These are phyloP conservation scores for Pythium apleroticum DNA, from an alignment of 352 stramenopile genomes.

Conservation along the genomic window DNA sequence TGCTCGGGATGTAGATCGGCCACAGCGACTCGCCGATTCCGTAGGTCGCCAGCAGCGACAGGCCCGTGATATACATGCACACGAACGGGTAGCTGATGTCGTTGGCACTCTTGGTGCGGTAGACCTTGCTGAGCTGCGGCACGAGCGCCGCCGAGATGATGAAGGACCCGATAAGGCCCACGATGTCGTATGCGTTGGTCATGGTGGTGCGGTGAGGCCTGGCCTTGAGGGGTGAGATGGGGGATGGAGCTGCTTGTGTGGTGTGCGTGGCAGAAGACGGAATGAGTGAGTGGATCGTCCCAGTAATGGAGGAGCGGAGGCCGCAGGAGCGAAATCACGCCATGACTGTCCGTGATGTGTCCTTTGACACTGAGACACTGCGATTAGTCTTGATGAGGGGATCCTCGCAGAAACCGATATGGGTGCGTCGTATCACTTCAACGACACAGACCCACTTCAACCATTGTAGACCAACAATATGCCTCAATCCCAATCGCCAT, in stretches of 20 bases:
- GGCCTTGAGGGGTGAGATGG: no score
- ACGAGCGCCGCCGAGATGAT: constrained; percentile 54
- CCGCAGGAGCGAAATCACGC: no score
- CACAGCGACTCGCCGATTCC: constrained; percentile 46
- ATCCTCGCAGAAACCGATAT: not conserved
- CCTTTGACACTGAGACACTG: not conserved
- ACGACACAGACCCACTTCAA: no score
- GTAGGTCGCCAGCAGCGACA: constrained; percentile 39
- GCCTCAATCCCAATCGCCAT: no score
- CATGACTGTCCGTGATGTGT: no score
- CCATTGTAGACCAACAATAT: no score
- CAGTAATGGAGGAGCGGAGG: no score
- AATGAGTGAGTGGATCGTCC: not conserved
- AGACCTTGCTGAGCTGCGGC: constrained; percentile 56
- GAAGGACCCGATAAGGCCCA: constrained; percentile 61
- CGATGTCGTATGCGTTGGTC: constrained; percentile 36
- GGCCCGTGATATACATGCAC: constrained; percentile 41
- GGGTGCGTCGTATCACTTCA: no score
- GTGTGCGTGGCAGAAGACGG: not conserved
- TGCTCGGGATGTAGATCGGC: constrained; percentile 50
- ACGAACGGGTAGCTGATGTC: constrained; percentile 58
- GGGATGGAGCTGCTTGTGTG: no score
- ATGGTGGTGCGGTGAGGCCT: not conserved
- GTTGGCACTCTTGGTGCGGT: constrained; percentile 54
- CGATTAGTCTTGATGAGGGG: not conserved